Conservation (phyloP, 2,329 filamentous ascomycete species). For the Claviceps sp. region DNA sequence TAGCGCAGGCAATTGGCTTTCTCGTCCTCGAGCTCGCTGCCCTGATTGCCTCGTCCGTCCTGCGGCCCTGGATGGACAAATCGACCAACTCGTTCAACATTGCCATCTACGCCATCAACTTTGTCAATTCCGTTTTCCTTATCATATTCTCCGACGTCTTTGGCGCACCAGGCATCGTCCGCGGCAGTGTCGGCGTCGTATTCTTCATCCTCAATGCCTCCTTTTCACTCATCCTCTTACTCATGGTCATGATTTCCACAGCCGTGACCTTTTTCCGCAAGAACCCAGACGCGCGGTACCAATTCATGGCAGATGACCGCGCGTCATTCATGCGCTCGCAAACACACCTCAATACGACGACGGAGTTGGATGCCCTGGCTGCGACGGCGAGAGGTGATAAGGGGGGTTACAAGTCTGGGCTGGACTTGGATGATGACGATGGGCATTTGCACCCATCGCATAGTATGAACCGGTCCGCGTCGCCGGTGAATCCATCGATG, state of each 20-base stretch:
- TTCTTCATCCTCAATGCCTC: slow-evolving; percentile 79
- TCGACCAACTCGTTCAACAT: slow-evolving; percentile 95
- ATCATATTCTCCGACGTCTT: slow-evolving; percentile 80
- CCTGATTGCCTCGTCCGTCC: slow-evolving; percentile 61
- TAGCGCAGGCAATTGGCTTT: slow-evolving; percentile 70
- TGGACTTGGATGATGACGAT: slow-evolving; percentile 29
- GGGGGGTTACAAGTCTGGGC: slow-evolving; percentile 19
- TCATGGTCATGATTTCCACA: slow-evolving; percentile 55
- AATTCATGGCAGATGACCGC: slow-evolving; percentile 88
- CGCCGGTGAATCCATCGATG: slow-evolving; percentile 29
- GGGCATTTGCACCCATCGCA: slow-evolving; percentile 26
- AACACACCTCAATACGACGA: slow-evolving; percentile 59
- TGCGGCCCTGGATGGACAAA: slow-evolving; percentile 98
- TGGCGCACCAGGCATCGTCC: slow-evolving; percentile 66
- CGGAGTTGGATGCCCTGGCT: slow-evolving; percentile 78
- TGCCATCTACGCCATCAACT: slow-evolving; percentile 75
- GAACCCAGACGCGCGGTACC: slow-evolving; percentile 86
- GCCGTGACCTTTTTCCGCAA: slow-evolving; percentile 66
- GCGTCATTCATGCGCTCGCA: slow-evolving; percentile 95
- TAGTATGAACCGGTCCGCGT: slow-evolving; percentile 10
- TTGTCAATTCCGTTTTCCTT: slow-evolving; percentile 77
- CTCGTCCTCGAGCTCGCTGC: slow-evolving; percentile 68
- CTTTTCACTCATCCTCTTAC: slow-evolving; percentile 67
- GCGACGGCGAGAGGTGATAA: slow-evolving; percentile 75
- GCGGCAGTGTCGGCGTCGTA: slow-evolving; percentile 74